Evolutionary conservation across 1,284 basidiomycete species (phyloP).

Genomic region (Tausonia pullulans): DNA sequence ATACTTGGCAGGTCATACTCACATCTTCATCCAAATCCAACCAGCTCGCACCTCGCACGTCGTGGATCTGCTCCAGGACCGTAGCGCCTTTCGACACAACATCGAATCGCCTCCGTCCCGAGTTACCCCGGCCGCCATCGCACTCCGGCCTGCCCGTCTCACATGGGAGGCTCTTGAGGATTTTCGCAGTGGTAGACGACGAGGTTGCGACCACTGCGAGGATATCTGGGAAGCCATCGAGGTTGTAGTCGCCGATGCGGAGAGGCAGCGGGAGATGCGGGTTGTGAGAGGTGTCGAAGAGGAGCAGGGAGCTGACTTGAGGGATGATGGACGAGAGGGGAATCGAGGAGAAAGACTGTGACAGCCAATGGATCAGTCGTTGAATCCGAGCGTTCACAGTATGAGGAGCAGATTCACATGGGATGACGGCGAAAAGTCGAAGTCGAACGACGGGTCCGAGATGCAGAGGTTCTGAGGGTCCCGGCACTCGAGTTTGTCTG

Average conservation of each 20-base stretch:
- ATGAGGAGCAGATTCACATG: no score
- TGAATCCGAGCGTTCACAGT: no score
- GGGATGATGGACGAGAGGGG: constrained; percentile 54
- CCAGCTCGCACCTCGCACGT: constrained; percentile 70
- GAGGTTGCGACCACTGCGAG: constrained; percentile 50
- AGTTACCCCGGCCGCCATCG: constrained; percentile 42
- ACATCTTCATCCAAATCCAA: constrained; percentile 95
- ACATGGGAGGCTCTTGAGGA: constrained; percentile 67
- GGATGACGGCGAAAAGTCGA: constrained; percentile 45
- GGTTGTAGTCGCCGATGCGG: constrained; percentile 77
- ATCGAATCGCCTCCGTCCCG: constrained; percentile 35
- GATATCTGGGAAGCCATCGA: constrained; percentile 92
- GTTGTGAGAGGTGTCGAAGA: constrained; percentile 47
- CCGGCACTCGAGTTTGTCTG: constrained; percentile 45
- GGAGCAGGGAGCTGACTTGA: constrained; percentile 45
- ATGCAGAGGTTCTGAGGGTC: constrained; percentile 69
- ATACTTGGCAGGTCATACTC: constrained; percentile 26
- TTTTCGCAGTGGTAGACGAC: constrained; percentile 41
- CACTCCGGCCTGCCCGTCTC: constrained; percentile 47
- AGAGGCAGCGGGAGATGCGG: constrained; percentile 64
- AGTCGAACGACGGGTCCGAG: constrained; percentile 67
- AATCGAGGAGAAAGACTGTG: constrained; percentile 55
- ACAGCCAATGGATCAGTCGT: not conserved
- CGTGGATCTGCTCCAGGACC: constrained; percentile 53
- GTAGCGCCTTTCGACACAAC: constrained; percentile 49